These are phyloP conservation scores for Calonectria hawksworthii DNA, from an alignment of 2,329 filamentous ascomycete genomes.

Conservation along the genomic window DNA sequence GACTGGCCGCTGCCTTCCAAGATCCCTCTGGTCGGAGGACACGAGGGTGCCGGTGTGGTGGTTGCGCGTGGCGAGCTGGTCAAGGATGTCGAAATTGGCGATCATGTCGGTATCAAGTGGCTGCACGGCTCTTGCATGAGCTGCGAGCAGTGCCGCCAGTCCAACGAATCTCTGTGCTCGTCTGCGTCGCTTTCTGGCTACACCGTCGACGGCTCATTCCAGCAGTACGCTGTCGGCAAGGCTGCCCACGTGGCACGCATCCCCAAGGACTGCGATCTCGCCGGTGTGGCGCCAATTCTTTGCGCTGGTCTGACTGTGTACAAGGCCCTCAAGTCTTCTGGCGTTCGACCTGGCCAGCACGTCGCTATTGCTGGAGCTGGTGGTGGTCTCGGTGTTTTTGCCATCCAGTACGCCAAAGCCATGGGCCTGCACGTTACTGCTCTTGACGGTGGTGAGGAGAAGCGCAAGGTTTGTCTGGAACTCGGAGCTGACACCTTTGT, in stretches of 20 bases:
- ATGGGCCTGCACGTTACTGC: slow-evolving; percentile 85
- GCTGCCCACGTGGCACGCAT: slow-evolving; percentile 85
- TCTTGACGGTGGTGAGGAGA: slow-evolving; percentile 87
- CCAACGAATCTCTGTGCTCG: slow-evolving; percentile 85
- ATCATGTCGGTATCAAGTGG: slow-evolving; percentile 90
- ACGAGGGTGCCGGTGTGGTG: slow-evolving; percentile 82
- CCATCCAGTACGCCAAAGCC: slow-evolving; percentile 86
- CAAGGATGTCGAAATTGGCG: slow-evolving; percentile 81
- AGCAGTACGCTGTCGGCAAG: slow-evolving; percentile 89
- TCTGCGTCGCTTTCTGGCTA: slow-evolving; percentile 84
- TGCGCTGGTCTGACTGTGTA: slow-evolving; percentile 88
- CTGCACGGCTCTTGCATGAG: slow-evolving; percentile 85
- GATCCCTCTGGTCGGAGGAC: slow-evolving; percentile 84
- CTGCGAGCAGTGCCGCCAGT: slow-evolving; percentile 84
- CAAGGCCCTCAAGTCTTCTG: slow-evolving; percentile 86
- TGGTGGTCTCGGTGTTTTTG: slow-evolving; percentile 81
- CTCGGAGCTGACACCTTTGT: slow-evolving; percentile 81
- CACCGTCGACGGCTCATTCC: slow-evolving; percentile 90
- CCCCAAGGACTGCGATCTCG: slow-evolving; percentile 79
- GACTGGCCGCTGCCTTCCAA: slow-evolving; percentile 87
- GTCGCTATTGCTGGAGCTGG: slow-evolving; percentile 87
- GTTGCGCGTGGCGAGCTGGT: slow-evolving; percentile 84
- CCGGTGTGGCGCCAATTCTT: slow-evolving; percentile 82
- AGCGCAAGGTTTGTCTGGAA: slow-evolving; percentile 76
- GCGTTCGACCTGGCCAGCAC: slow-evolving; percentile 77